Percentiles rank a stretch among this genome's conserved stretches.
Conservation (phyloP, 352 stramenopile species). For the Blastocystis sp. region DNA sequence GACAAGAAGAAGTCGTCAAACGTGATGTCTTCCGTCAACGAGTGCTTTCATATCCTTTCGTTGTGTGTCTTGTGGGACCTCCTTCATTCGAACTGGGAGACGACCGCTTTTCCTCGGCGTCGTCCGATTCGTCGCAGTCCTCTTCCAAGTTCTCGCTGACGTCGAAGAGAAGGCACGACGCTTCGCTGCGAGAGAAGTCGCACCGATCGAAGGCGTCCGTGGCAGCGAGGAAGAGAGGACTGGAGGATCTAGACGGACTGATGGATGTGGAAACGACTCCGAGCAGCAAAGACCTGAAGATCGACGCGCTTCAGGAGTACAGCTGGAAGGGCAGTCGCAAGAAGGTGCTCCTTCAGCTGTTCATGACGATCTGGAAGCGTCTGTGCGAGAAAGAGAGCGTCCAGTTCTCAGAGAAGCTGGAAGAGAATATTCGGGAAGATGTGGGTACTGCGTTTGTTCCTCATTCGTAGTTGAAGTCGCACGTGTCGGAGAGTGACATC, state of each 20-base stretch:
- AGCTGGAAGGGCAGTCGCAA: slow-evolving; percentile 55
- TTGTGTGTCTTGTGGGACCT: background rate
- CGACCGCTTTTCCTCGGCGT: background rate
- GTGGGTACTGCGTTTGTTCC: background rate
- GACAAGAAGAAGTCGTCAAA: slow-evolving; percentile 21
- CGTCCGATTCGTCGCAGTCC: background rate
- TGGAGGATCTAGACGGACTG: background rate
- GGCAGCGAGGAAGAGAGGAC: background rate
- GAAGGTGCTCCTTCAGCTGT: slow-evolving; percentile 3
- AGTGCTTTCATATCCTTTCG: slow-evolving; percentile 65
- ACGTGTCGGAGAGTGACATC: background rate
- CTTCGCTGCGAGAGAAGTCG: background rate
- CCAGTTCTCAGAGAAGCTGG: slow-evolving; percentile 16
- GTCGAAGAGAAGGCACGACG: slow-evolving; percentile 11
- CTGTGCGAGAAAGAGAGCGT: slow-evolving; percentile 27
- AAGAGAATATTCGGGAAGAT: slow-evolving; percentile 42
- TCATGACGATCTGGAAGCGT: slow-evolving; percentile 25
- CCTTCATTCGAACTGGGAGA: slow-evolving; percentile 50
- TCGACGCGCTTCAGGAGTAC: background rate
- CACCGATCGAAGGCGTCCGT: slow-evolving; percentile 36
- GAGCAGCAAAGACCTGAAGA: background rate
- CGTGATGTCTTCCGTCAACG: slow-evolving; percentile 20
- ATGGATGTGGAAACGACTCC: background rate
- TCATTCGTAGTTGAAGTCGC: slow-evolving; percentile 10
- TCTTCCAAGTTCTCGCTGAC: background rate